These are phyloP conservation scores for Myxozyma geophila DNA, from an alignment of 805 yeast species.

Conservation along the genomic window DNA sequence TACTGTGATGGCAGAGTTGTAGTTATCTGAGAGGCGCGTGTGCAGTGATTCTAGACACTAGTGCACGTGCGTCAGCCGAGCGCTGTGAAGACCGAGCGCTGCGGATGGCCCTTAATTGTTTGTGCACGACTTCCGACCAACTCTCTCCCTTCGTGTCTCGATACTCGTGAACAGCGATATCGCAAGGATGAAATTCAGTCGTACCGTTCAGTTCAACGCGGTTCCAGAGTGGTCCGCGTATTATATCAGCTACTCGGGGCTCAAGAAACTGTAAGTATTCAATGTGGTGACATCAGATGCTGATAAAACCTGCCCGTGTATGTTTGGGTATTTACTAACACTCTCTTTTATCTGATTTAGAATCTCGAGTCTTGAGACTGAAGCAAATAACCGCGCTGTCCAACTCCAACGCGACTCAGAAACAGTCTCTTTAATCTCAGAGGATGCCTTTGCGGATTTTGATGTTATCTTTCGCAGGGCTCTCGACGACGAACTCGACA, in stretches of 20 bases:
- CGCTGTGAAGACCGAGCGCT: neutral
- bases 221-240: constrained; percentile 98
- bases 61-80: constrained; percentile 1
- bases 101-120: too few species aligned
- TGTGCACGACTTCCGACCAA: neutral
- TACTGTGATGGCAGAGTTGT: neutral
- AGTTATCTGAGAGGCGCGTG: neutral
- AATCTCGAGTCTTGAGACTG: constrained; percentile 76
- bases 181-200: constrained; percentile 82
- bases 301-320: neutral
- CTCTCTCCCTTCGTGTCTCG: neutral
- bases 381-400: constrained; percentile 40
- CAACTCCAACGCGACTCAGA: constrained; percentile 40
- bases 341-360: constrained; percentile 11
- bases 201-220: constrained; percentile 92
- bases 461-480: constrained; percentile 67
- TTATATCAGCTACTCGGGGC: constrained; percentile 84
- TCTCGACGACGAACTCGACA: constrained; percentile 73
- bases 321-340: neutral
- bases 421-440: constrained; percentile 44
- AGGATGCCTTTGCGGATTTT: constrained; percentile 51
- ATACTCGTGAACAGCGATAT: neutral
- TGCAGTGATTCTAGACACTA: neutral
- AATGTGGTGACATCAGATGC: too few species aligned
- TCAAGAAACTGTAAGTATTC: constrained; percentile 66